Conservation (phyloP, 768 basidiomycete species). For the Naganishia onofrii region DNA sequence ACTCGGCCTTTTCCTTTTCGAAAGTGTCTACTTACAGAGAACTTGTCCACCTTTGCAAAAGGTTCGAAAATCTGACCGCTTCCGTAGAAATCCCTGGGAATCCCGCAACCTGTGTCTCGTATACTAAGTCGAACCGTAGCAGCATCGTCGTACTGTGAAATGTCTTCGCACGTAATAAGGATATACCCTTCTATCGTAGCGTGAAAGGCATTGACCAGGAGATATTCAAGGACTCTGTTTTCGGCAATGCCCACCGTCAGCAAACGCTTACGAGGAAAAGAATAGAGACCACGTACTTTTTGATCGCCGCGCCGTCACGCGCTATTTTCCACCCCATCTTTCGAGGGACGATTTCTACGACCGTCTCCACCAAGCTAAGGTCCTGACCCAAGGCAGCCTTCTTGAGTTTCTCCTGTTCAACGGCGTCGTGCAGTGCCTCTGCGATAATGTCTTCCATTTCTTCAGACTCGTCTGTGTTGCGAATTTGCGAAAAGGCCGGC, state of each 20-base stretch:
- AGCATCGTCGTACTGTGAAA: constrained; percentile 26
- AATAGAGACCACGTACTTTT: constrained; percentile 31
- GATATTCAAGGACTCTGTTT: constrained; percentile 40
- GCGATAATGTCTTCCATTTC: constrained; percentile 39
- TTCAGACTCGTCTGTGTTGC: not conserved
- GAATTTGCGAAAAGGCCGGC: not conserved
- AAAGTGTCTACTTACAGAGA: constrained; percentile 15
- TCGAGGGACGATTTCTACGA: constrained; percentile 47
- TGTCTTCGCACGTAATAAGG: constrained; percentile 47
- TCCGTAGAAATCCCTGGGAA: constrained; percentile 44
- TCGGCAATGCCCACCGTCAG: not conserved
- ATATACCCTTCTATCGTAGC: constrained; percentile 46
- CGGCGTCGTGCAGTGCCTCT: constrained; percentile 37
- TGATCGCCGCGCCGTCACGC: constrained; percentile 38
- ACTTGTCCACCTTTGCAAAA: constrained; percentile 42
- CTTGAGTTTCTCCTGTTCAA: constrained; percentile 36
- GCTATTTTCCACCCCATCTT: constrained; percentile 42
- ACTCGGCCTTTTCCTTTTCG: no score
- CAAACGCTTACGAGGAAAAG: not conserved
- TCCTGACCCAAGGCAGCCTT: constrained; percentile 35
- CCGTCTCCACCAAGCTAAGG: constrained; percentile 43
- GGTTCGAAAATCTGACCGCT: constrained; percentile 38
- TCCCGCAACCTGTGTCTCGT: constrained; percentile 46
- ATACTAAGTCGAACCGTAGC: constrained; percentile 43
- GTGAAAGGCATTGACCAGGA: constrained; percentile 47